These are phyloP conservation scores for Vitis cinerea DNA, from an alignment of 164 flowering plant species.

Conservation along the genomic window DNA sequence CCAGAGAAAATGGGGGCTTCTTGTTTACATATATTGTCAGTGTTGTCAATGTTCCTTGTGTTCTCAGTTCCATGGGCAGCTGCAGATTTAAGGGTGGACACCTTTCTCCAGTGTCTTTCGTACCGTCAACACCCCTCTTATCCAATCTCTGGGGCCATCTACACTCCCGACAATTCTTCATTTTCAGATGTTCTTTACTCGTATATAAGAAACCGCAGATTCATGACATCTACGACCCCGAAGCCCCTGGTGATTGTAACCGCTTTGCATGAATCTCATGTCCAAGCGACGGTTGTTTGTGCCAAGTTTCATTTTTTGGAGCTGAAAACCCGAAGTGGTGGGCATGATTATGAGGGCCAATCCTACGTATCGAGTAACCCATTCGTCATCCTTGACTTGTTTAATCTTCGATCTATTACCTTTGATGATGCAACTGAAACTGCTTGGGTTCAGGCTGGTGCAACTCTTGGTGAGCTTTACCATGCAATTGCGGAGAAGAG, in stretches of 20 bases:
- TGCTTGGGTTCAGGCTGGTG: conserved; percentile 36
- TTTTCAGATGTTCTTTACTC: conserved; percentile 15
- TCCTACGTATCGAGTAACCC: conserved; percentile 20
- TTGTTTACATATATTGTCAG: too few relatives aligned
- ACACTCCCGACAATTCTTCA: conserved; percentile 3
- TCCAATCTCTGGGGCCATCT: conserved; percentile 4
- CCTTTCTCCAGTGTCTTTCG: conserved; percentile 20
- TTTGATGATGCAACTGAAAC: conserved; percentile 17
- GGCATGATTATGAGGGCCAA: conserved; percentile 40
- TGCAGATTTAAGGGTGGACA: conserved; percentile 5
- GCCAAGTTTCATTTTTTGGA: conserved; percentile 12
- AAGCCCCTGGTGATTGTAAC: conserved; percentile 29
- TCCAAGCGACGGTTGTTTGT: conserved; percentile 27
- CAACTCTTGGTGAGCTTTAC: conserved; percentile 37
- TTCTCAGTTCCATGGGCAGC: conserved; percentile 6
- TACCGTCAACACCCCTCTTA: background rate
- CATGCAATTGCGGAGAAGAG: conserved; percentile 24
- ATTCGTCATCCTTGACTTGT: conserved; percentile 28
- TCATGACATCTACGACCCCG: conserved; percentile 1
- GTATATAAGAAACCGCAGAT: conserved; percentile 18
- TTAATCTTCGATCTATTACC: conserved; percentile 14
- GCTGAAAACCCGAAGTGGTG: conserved; percentile 28
- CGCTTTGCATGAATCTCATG: conserved; percentile 21
- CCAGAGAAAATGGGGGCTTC: too few relatives aligned
- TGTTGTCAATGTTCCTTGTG: background rate